phyloP scores from a whole-genome alignment of 2,329 filamentous ascomycete genomes.

The Diaporthe helianthi region DNA sequence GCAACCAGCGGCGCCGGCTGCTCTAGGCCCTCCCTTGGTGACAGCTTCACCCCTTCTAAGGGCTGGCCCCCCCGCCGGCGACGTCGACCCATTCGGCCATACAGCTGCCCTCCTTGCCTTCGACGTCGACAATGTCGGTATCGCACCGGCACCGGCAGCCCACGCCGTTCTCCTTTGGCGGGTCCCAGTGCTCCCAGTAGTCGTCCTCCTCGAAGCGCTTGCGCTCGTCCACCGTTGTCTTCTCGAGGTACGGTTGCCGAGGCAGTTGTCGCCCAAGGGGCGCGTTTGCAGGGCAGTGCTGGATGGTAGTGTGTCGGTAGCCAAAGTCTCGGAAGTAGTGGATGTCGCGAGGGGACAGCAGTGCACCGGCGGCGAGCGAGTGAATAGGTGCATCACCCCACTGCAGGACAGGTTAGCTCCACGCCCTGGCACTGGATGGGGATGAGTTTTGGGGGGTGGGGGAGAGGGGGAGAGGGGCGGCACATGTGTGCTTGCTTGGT shows the following conservation, averaged over 20 bases:
- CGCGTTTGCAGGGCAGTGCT: constrained; percentile 96
- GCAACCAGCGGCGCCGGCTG: background rate
- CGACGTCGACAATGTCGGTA: constrained; percentile 95
- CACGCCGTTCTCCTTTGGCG: constrained; percentile 92
- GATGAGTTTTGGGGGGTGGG: background rate
- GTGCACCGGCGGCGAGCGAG: constrained; percentile 90
- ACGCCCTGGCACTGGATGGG: background rate
- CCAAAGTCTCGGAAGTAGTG: constrained; percentile 99
- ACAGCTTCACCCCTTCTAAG: constrained; percentile 42
- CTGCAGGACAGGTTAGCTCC: constrained; percentile 57
- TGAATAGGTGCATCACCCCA: constrained; percentile 99
- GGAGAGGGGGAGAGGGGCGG: constrained; percentile 10
- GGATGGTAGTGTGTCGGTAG: constrained; percentile 97
- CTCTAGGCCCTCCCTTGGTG: background rate
- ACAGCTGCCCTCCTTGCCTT: constrained; percentile 96
- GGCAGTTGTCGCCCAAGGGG: constrained; percentile 80
- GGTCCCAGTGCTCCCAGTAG: constrained; percentile 91
- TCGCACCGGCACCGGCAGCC: constrained; percentile 97
- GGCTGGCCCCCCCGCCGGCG: constrained; percentile 85
- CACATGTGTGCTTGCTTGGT: background rate
- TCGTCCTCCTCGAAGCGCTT: constrained; percentile 90
- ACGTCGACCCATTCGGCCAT: constrained; percentile 97
- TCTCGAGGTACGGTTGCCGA: constrained; percentile 80
- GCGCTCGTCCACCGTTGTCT: constrained; percentile 80
- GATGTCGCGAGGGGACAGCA: constrained; percentile 82